Evolutionary conservation across 2,329 filamentous ascomycete genomes (phyloP).

Genomic region (Fusarium irregulare): DNA sequence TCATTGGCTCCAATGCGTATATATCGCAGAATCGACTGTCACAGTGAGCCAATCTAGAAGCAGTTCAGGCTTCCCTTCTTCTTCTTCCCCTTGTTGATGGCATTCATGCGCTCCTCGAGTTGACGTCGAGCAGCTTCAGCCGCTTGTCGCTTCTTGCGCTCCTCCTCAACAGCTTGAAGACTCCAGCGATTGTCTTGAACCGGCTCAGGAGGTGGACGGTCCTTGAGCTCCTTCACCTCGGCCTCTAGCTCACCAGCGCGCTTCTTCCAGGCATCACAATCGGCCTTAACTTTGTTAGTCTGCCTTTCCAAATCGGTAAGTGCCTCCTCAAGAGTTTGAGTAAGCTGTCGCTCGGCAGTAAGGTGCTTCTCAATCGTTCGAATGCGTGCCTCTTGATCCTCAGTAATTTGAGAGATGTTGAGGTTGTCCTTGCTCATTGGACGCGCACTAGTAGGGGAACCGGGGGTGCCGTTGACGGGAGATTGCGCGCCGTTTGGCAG

Average conservation of each 20-base stretch:
- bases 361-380: constrained; percentile 97
- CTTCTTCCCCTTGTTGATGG: constrained; percentile 88
- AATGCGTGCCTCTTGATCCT: constrained; percentile 95
- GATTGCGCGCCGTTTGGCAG: constrained; percentile 72
- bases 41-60: constrained; percentile 72
- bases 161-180: constrained; percentile 94
- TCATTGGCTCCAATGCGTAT: constrained; percentile 22
- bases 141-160: constrained; percentile 89
- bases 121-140: constrained; percentile 90
- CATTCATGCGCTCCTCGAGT: constrained; percentile 94
- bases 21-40: constrained; percentile 23
- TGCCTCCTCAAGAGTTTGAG: constrained; percentile 93
- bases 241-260: constrained; percentile 80
- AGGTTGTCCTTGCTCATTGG: constrained; percentile 82
- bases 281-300: constrained; percentile 89
- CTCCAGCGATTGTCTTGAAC: constrained; percentile 71
- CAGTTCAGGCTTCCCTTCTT: constrained; percentile 97
- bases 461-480: constrained; percentile 57
- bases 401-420: constrained; percentile 80
- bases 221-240: constrained; percentile 75
- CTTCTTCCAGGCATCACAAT: constrained; percentile 91
- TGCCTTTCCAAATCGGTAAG: constrained; percentile 93
- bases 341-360: constrained; percentile 95
- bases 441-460: constrained; percentile 69
- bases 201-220: constrained; percentile 58